Percentiles rank a stretch among this genome's conserved stretches.
phyloP scores from a whole-genome alignment of 2,329 filamentous ascomycete species.

The Gremmenia infestans region DNA sequence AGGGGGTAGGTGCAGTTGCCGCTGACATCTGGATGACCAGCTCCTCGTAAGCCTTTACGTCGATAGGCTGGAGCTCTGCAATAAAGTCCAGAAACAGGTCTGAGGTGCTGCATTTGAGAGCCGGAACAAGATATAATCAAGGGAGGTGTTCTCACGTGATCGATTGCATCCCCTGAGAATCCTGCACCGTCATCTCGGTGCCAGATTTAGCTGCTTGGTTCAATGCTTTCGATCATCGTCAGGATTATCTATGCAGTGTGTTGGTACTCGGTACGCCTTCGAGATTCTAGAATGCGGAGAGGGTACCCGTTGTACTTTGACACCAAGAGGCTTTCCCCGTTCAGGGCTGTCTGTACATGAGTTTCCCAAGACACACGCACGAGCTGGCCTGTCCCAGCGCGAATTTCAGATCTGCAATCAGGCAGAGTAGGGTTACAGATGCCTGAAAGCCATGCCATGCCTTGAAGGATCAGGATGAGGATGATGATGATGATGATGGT shows the following conservation, averaged over 20 bases:
- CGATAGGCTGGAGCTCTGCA: background rate
- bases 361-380: constrained; percentile 2
- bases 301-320: constrained; percentile 1
- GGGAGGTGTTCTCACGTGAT: background rate
- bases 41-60: background rate
- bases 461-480: too few species aligned
- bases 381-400: background rate
- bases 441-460: constrained; percentile 3
- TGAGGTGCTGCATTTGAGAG: background rate
- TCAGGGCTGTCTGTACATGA: background rate
- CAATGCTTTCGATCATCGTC: background rate
- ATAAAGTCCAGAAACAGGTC: background rate
- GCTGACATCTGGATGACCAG: background rate
- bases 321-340: constrained; percentile 2
- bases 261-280: background rate
- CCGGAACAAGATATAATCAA: background rate
- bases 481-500: background rate
- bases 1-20: background rate
- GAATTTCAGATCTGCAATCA: constrained; percentile 7
- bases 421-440: constrained; percentile 6
- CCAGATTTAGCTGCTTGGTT: too few species aligned
- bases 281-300: constrained; percentile 2
- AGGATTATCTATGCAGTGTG: background rate
- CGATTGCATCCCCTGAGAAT: background rate
- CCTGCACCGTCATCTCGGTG: background rate